Base-by-base conservation (phyloP, 176 grass and related monocot species). In the Cocos nucifera region DNA sequence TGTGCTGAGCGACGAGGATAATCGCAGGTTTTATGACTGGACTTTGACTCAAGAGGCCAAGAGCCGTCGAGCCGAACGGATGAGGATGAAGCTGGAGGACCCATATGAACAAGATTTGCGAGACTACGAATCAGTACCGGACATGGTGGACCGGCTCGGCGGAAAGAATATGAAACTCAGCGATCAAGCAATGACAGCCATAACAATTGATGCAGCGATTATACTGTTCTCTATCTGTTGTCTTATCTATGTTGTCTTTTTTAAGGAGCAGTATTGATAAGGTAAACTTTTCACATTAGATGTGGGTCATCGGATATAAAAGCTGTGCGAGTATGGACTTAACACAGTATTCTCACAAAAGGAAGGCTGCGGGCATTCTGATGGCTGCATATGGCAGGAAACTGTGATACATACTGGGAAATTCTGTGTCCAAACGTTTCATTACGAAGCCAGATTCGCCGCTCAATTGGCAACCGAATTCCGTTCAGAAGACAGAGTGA, bases 11-110 rank as follows among this genome's bases (percentile, higher is more conserved):
- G 61, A 84, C 48, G 83, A 77, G 55, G 77, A 87, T 55, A 82
- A 57, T 10, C 86, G 91, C 2, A 77, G 86, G 3, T 95, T 95
- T 75, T 95, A 95, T 21, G 91, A 95, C 77, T 90, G 91, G 91
- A 95, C 86, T 44, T 77, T 95, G 72, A 78, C 86, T 39, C 91
- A 95, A 70, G 91, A 95, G 77, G 91, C 79, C 0, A 86, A 90
- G 77, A 90, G 91, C 68, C 75, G 80, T 17, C 79, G 91, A 15
- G 70, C 85, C 67, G 77, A 75, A 75, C 92, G 79, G 78, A 89
- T 96, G 69, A 69, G 81, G 65, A 76, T 80, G 15, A 67, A 56
- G 25, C 79, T 96, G 26, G 80, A 96, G 74, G 92, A 96, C 35
- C 92, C 86, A 4, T 85, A 82, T 50, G 80, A 87, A 57, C 92